A percentile compares a stretch with the other conserved stretches of the same genome.
These are phyloP conservation scores for Furcasterigmium sp. DNA, from an alignment of 2,329 filamentous ascomycete genomes.

Conservation along the genomic window DNA sequence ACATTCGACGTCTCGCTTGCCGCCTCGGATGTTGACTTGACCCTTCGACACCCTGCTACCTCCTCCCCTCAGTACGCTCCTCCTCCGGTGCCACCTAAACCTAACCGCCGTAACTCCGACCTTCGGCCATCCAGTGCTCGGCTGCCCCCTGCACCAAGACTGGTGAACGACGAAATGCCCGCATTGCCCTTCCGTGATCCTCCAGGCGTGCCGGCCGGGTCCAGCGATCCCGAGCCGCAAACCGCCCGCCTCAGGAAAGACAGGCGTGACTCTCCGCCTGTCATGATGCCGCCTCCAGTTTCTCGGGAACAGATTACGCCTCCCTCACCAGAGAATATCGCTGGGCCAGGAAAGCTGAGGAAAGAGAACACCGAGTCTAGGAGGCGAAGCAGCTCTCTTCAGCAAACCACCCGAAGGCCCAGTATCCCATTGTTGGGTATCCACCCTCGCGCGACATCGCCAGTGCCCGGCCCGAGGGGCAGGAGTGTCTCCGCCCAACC, in stretches of 20 bases:
- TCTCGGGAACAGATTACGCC: neutral
- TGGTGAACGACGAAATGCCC: neutral
- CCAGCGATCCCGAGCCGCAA: neutral
- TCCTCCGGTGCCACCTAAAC: slow-evolving; percentile 6
- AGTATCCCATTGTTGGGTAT: slow-evolving; percentile 16
- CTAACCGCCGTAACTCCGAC: neutral
- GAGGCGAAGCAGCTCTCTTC: slow-evolving; percentile 27
- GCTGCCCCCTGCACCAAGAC: neutral
- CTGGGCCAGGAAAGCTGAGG: slow-evolving; percentile 20
- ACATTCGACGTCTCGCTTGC: slow-evolving; percentile 1
- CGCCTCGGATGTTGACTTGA: neutral
- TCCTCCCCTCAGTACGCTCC: slow-evolving; percentile 8
- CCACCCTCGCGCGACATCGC: slow-evolving; percentile 21
- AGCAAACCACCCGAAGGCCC: slow-evolving; percentile 12
- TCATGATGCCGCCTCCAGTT: slow-evolving; percentile 2
- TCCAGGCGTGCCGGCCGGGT: neutral
- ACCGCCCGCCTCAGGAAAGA: slow-evolving; percentile 7
- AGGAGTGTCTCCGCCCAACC: slow-evolving; percentile 46
- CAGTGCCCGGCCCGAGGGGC: slow-evolving; percentile 31
- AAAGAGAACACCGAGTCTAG: slow-evolving; percentile 22
- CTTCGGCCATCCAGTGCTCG: neutral
- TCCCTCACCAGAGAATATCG: slow-evolving; percentile 4
- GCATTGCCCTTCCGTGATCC: neutral
- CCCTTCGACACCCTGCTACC: slow-evolving; percentile 1
- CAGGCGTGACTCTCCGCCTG: neutral